phyloP scores from a whole-genome alignment of 148 eudicot genomes.

The Rhododendron ferrugineum region DNA sequence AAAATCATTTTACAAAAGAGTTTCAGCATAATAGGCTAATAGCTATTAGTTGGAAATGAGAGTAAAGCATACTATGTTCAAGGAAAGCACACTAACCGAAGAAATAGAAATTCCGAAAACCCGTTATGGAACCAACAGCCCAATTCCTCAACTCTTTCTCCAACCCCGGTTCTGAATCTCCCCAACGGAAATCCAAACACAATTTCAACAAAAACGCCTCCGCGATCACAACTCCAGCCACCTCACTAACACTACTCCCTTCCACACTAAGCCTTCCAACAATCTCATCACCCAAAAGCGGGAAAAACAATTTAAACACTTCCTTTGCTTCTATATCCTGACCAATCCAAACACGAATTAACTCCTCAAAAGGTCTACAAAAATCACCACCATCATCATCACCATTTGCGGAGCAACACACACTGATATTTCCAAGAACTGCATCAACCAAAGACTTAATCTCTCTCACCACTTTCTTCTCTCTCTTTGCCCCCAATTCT shows the following conservation, averaged over 20 bases:
- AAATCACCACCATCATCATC: constrained; percentile 19
- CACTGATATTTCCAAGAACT: constrained; percentile 35
- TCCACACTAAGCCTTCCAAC: constrained; percentile 20
- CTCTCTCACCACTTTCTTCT: constrained; percentile 37
- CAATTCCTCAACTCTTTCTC: constrained; percentile 37
- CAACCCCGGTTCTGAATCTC: constrained; percentile 19
- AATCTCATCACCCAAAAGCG: constrained; percentile 32
- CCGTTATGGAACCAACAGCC: constrained; percentile 44
- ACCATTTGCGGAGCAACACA: constrained; percentile 26
- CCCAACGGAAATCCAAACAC: constrained; percentile 33
- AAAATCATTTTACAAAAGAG: neutral
- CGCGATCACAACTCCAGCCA: constrained; percentile 47
- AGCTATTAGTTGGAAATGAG: neutral
- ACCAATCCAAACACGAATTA: constrained; percentile 44
- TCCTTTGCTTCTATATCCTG: constrained; percentile 5
- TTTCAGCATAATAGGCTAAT: neutral
- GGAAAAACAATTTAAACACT: constrained; percentile 33
- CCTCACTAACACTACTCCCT: constrained; percentile 29
- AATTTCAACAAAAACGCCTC: constrained; percentile 47
- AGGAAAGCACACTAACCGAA: constrained; percentile 30
- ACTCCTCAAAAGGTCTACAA: constrained; percentile 34
- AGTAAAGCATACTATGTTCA: neutral
- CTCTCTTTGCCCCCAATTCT: constrained; percentile 33
- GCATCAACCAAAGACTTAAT: constrained; percentile 35
- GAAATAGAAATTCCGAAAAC: constrained; percentile 30